Percentiles rank a stretch among this genome's conserved stretches.
Conservation (phyloP, 2,329 filamentous ascomycete genomes). For the Cordyceps pruinosa region DNA sequence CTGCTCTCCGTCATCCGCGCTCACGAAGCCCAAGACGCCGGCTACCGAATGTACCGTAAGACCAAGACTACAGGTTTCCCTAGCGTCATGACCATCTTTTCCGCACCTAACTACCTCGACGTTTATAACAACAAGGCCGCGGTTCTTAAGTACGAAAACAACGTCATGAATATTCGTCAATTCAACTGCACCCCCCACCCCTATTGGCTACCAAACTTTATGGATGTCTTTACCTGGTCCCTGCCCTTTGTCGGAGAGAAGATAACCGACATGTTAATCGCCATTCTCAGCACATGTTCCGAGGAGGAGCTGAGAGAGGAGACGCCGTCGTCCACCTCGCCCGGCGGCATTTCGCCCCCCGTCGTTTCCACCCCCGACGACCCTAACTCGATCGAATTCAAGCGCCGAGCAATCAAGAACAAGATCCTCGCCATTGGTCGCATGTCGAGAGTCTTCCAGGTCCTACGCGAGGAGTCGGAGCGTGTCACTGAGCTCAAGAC, state of each 20-base stretch:
- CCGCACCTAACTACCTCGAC: constrained; percentile 95
- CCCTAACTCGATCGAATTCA: constrained; percentile 84
- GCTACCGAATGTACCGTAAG: constrained; percentile 98
- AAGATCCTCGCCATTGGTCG: constrained; percentile 97
- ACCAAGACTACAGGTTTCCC: constrained; percentile 96
- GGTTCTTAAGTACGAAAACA: constrained; percentile 98
- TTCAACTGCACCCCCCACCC: constrained; percentile 99
- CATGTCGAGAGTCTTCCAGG: constrained; percentile 95
- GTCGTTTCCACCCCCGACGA: constrained; percentile 41
- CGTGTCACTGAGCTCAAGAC: constrained; percentile 97
- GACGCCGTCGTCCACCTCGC: constrained; percentile 61
- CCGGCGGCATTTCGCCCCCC: constrained; percentile 69
- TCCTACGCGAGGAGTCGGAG: constrained; percentile 94
- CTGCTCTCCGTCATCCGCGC: constrained; percentile 93
- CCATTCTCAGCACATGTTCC: constrained; percentile 97
- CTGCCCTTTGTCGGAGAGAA: constrained; percentile 98
- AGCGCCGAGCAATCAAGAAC: constrained; percentile 97
- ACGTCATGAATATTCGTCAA: constrained; percentile 99
- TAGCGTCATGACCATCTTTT: constrained; percentile 99
- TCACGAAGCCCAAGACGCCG: constrained; percentile 96
- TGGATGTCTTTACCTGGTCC: constrained; percentile 99
- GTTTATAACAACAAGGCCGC: constrained; percentile 99
- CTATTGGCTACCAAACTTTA: constrained; percentile 99
- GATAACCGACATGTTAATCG: constrained; percentile 98
- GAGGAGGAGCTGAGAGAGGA: constrained; percentile 95